Conservation (phyloP, 106 monocot species). For the Narthecium ossifragum region DNA sequence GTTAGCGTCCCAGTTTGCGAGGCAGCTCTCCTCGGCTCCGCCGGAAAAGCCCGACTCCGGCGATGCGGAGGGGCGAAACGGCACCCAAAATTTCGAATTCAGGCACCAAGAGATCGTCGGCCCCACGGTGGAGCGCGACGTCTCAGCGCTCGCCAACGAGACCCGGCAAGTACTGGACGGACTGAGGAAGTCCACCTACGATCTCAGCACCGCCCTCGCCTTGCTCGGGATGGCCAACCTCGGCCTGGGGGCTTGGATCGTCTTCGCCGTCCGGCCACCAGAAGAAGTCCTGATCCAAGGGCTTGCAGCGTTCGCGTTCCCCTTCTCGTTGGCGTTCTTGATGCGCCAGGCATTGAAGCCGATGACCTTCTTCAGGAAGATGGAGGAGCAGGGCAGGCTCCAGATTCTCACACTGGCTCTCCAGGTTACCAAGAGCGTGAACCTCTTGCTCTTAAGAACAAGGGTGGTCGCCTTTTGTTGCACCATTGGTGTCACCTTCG, state of each 20-base stretch:
- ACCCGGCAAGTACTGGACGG: conserved; percentile 55
- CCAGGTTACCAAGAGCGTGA: conserved; percentile 60
- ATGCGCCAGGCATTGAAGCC: conserved; percentile 70
- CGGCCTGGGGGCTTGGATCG: conserved; percentile 65
- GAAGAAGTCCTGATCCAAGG: conserved; percentile 45
- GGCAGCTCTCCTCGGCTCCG: conserved; percentile 2
- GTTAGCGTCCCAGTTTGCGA: background rate
- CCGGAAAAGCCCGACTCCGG: conserved; percentile 4
- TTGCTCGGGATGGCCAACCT: conserved; percentile 70
- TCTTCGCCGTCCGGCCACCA: conserved; percentile 22
- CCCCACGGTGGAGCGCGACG: conserved; percentile 87
- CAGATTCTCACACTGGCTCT: conserved; percentile 80
- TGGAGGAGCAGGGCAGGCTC: conserved; percentile 89
- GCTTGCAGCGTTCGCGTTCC: conserved; percentile 62
- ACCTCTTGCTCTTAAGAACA: conserved; percentile 44
- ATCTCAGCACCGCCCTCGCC: conserved; percentile 61
- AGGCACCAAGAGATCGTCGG: conserved; percentile 87
- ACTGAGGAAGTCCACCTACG: conserved; percentile 47
- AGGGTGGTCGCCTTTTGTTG: conserved; percentile 45
- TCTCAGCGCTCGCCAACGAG: conserved; percentile 84
- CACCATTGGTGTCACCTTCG: conserved; percentile 42
- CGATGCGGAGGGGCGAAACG: background rate
- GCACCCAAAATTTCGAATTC: conserved; percentile 18
- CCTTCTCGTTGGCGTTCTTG: conserved; percentile 63
- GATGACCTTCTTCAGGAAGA: conserved; percentile 70